Percentiles rank a stretch among this genome's conserved stretches.
These are phyloP conservation scores for Mrakia blollopis DNA, from an alignment of 768 basidiomycete genomes.

Conservation along the genomic window DNA sequence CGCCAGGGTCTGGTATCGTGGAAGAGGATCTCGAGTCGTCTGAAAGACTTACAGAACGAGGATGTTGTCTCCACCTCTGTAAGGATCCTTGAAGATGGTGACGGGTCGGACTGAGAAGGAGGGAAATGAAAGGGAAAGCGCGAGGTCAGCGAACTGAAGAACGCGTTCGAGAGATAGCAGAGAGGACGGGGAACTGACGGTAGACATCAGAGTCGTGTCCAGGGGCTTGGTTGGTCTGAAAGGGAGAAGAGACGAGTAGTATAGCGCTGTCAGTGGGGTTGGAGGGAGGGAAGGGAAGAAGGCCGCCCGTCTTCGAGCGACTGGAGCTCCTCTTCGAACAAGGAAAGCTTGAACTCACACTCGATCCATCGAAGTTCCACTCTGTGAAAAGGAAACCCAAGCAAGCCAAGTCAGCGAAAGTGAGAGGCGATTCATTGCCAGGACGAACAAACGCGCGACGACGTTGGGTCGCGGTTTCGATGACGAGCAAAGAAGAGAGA, in stretches of 20 bases:
- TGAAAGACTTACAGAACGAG: constrained; percentile 55
- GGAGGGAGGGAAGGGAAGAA: not conserved
- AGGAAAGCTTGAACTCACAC: not conserved
- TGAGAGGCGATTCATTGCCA: not conserved
- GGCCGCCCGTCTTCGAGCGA: not conserved
- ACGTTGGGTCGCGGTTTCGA: not conserved
- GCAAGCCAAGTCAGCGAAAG: not conserved
- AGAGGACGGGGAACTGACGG: constrained; percentile 38
- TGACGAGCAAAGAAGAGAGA: constrained; percentile 12
- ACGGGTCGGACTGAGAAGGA: constrained; percentile 59
- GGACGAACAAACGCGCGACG: not conserved
- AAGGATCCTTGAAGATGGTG: constrained; percentile 97
- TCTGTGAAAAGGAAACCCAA: constrained; percentile 5
- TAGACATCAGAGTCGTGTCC: constrained; percentile 95
- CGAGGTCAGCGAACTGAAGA: not conserved
- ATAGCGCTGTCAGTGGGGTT: not conserved
- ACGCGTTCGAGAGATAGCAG: not conserved
- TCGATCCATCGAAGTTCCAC: constrained; percentile 31
- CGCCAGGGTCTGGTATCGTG: not conserved
- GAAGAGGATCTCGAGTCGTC: not conserved
- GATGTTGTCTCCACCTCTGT: constrained; percentile 98
- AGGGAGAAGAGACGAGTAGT: constrained; percentile 50
- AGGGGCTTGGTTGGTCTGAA: constrained; percentile 86
- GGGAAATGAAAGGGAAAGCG: not conserved
- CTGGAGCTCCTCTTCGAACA: not conserved